Conservation (phyloP, 768 basidiomycete species). For the Arthromyces matolae region DNA sequence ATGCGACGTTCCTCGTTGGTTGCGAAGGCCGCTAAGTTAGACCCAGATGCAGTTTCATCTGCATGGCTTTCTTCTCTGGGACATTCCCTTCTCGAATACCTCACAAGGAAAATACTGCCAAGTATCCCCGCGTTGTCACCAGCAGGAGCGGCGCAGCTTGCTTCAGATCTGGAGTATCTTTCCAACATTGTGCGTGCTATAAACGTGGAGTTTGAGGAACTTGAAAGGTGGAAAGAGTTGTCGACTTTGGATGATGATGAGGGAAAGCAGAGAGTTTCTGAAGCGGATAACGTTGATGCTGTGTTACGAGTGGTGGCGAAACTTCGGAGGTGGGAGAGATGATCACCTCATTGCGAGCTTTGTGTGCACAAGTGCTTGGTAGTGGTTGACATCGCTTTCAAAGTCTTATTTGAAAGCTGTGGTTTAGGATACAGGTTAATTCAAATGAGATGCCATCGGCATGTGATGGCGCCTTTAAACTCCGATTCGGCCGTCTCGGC, state of each 20-base stretch:
- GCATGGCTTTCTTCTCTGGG: constrained; percentile 94
- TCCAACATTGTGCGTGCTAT: constrained; percentile 87
- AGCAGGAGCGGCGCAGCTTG: constrained; percentile 77
- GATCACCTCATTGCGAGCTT: not conserved
- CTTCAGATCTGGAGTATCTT: constrained; percentile 85
- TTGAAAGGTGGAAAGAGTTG: constrained; percentile 77
- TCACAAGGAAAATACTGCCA: constrained; percentile 71
- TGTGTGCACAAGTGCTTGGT: too few species aligned
- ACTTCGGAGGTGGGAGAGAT: constrained; percentile 23
- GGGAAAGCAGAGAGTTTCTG: constrained; percentile 30
- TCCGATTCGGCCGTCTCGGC: too few species aligned
- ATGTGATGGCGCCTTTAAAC: not conserved
- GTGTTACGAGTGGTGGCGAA: constrained; percentile 34
- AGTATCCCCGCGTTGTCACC: constrained; percentile 57
- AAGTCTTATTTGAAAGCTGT: too few species aligned
- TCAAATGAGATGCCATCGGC: not conserved
- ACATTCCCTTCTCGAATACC: constrained; percentile 68
- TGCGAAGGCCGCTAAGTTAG: constrained; percentile 37
- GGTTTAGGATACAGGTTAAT: too few species aligned
- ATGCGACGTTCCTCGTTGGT: constrained; percentile 40
- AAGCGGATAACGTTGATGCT: constrained; percentile 26
- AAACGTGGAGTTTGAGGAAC: constrained; percentile 79
- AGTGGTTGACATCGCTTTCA: too few species aligned
- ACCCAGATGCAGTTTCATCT: constrained; percentile 79
- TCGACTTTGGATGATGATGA: constrained; percentile 59